Conservation (phyloP, 208 protist species). For the Wallacemonas sp. region DNA sequence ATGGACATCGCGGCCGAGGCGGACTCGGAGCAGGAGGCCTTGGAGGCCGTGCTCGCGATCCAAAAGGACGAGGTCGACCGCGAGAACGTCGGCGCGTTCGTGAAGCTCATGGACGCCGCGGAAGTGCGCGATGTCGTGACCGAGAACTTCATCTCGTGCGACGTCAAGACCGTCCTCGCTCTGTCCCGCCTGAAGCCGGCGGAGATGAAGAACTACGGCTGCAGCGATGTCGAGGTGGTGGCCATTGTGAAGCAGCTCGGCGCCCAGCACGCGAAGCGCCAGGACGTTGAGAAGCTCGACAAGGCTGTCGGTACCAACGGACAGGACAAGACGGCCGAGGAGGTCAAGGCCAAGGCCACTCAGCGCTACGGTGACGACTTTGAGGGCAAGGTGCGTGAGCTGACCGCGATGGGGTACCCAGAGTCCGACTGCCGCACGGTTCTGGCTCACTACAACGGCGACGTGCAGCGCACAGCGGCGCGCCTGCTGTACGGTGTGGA, state of each 20-base stretch:
- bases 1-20: constrained; percentile 66
- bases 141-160: constrained; percentile 47
- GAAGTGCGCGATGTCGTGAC: constrained; percentile 48
- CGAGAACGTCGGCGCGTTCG: constrained; percentile 46
- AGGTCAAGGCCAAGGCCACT: constrained; percentile 35
- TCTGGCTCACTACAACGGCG: constrained; percentile 81
- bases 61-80: constrained; percentile 63
- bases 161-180: constrained; percentile 60
- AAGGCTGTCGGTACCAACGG: constrained; percentile 47
- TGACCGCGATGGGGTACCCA: constrained; percentile 63
- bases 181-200: constrained; percentile 54
- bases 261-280: constrained; percentile 48
- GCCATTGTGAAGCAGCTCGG: constrained; percentile 56
- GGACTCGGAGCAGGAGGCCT: constrained; percentile 49
- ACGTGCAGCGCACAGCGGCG: constrained; percentile 63
- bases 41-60: constrained; percentile 54
- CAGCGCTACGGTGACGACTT: constrained; percentile 48
- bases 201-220: constrained; percentile 60
- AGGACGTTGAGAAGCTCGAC: constrained; percentile 54
- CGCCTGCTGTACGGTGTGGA: constrained; percentile 64
- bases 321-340: constrained; percentile 28
- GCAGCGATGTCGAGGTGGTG: constrained; percentile 63
- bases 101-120: constrained; percentile 56
- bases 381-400: constrained; percentile 45
- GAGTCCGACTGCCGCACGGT: constrained; percentile 41